Evolutionary conservation across 768 basidiomycete genomes (phyloP).

Genomic region (Russula abietina): DNA sequence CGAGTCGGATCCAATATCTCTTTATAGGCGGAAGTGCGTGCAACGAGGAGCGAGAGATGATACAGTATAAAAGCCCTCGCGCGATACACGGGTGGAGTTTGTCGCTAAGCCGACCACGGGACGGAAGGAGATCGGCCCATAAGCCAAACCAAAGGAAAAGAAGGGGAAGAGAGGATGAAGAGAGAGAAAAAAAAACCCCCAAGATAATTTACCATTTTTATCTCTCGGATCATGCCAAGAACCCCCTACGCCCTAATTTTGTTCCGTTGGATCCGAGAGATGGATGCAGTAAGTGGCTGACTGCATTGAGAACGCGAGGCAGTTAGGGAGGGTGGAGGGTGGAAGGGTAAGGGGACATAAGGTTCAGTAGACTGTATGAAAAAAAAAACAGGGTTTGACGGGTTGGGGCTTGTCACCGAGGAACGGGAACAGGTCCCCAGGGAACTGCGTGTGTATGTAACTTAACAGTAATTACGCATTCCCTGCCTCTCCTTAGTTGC

Average conservation of each 20-base stretch:
- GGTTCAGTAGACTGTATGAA: conserved; percentile 2
- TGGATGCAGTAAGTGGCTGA: conserved; percentile 1
- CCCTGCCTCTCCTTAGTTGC: background rate
- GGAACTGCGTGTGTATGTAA: background rate
- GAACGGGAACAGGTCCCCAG: conserved; percentile 16
- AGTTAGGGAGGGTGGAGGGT: background rate
- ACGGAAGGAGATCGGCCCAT: conserved; percentile 15
- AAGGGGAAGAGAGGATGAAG: background rate
- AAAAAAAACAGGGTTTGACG: conserved; percentile 19
- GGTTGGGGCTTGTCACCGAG: conserved; percentile 8
- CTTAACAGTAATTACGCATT: conserved; percentile 1
- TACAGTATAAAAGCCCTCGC: background rate
- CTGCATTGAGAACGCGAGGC: background rate
- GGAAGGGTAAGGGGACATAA: background rate
- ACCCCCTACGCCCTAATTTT: background rate
- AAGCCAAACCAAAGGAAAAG: background rate
- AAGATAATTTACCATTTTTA: background rate
- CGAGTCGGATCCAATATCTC: background rate
- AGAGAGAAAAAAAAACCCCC: too few relatives aligned
- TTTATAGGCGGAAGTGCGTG: background rate
- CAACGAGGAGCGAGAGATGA: background rate
- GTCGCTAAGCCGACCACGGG: conserved; percentile 9
- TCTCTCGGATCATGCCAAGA: conserved; percentile 12
- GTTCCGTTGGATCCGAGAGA: background rate
- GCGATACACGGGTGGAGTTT: background rate